phyloP scores from a whole-genome alignment of 2,329 filamentous ascomycete genomes.

The Stemphylium beticola region DNA sequence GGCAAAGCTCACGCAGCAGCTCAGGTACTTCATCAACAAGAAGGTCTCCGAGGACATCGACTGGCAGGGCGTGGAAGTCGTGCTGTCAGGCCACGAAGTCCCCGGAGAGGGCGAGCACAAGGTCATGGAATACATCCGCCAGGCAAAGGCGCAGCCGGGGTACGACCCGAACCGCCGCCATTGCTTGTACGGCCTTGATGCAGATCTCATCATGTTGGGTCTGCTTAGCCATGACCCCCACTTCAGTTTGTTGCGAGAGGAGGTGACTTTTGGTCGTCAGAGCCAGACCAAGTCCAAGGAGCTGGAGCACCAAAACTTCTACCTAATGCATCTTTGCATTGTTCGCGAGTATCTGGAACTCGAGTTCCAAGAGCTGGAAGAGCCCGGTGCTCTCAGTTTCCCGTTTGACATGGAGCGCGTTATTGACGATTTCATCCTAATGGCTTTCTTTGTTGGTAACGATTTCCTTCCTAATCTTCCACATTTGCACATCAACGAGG shows the following conservation, averaged over 20 bases:
- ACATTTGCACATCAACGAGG: constrained; percentile 97
- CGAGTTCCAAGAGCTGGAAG: constrained; percentile 91
- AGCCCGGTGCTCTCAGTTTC: constrained; percentile 73
- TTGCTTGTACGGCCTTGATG: constrained; percentile 95
- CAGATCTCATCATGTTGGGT: constrained; percentile 97
- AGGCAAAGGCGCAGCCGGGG: constrained; percentile 90
- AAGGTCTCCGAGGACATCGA: constrained; percentile 96
- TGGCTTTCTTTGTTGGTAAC: constrained; percentile 99
- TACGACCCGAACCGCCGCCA: constrained; percentile 95
- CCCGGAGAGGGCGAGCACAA: constrained; percentile 99
- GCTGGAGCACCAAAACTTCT: constrained; percentile 98
- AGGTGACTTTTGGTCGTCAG: constrained; percentile 94
- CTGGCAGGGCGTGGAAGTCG: constrained; percentile 96
- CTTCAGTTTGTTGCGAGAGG: constrained; percentile 94
- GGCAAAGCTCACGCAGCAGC: constrained; percentile 90
- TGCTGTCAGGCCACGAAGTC: constrained; percentile 96
- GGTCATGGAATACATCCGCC: constrained; percentile 99
- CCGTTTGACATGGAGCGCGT: constrained; percentile 92
- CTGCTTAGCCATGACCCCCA: constrained; percentile 97
- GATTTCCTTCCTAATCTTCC: constrained; percentile 98
- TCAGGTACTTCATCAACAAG: constrained; percentile 99
- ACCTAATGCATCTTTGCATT: constrained; percentile 94
- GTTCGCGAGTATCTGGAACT: constrained; percentile 96
- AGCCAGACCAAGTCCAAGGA: constrained; percentile 91
- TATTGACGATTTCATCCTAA: constrained; percentile 99